Conservation (phyloP, 2,329 filamentous ascomycete species). For the Verticillium dahliae region DNA sequence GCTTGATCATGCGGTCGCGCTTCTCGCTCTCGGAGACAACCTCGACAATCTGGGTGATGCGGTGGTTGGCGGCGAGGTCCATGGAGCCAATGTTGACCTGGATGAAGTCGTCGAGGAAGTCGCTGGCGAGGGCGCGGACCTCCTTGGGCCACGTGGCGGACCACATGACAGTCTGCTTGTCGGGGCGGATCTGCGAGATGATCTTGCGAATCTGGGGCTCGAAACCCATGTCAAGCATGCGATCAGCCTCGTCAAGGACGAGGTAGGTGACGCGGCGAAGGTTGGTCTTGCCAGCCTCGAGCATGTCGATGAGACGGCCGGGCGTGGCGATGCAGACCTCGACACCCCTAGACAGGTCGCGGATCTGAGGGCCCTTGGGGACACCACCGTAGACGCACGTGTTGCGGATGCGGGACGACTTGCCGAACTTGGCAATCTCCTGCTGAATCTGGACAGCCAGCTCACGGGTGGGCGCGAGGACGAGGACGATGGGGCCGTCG, state of each 20-base stretch:
- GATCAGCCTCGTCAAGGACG: slow-evolving; percentile 96
- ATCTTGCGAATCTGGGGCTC: slow-evolving; percentile 99
- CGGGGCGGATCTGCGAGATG: slow-evolving; percentile 91
- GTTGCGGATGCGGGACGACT: slow-evolving; percentile 95
- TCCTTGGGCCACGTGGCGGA: slow-evolving; percentile 99
- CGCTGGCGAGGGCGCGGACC: slow-evolving; percentile 81
- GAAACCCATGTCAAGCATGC: slow-evolving; percentile 99
- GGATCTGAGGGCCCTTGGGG: slow-evolving; percentile 93
- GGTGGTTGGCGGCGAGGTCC: slow-evolving; percentile 93
- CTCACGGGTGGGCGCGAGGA: slow-evolving; percentile 94
- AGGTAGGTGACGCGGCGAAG: slow-evolving; percentile 96
- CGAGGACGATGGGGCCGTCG: slow-evolving; percentile 92
- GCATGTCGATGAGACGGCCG: slow-evolving; percentile 96
- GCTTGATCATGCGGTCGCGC: slow-evolving; percentile 94
- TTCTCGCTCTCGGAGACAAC: slow-evolving; percentile 96
- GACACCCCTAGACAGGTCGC: slow-evolving; percentile 88
- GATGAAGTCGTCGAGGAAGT: slow-evolving; percentile 93
- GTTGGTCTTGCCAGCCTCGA: slow-evolving; percentile 97
- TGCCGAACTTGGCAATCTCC: slow-evolving; percentile 97
- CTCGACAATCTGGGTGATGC: slow-evolving; percentile 96
- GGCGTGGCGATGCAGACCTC: slow-evolving; percentile 98
- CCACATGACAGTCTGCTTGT: slow-evolving; percentile 99
- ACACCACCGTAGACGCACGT: slow-evolving; percentile 99
- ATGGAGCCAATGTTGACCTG: slow-evolving; percentile 98
- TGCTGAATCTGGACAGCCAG: slow-evolving; percentile 97